Base-by-base conservation (phyloP, 352 stramenopile species). In the Globisporangium mamillatum region DNA sequence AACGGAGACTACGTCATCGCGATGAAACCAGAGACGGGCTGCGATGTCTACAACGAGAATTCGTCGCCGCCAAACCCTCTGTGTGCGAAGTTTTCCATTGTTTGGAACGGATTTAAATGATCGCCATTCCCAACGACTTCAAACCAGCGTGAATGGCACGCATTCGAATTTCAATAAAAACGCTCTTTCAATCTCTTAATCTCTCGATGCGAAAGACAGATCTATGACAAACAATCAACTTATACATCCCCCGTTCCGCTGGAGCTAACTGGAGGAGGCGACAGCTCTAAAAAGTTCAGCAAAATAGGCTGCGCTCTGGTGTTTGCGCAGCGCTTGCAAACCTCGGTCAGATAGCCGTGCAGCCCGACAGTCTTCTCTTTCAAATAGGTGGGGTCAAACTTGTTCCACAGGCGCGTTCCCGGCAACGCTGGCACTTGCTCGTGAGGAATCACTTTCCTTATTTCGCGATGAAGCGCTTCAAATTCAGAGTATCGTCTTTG, bases 401-500 rank as follows among this genome's bases (percentile, higher is more conserved):
- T 94, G 76, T 85, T 89, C 86, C 86, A 95, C 73, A 95, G 86
- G 44, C 88, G 78, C 18, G 88, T 94, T 2, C 78, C 68, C 0
- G 88, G 88, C 38, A 95, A 72, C 3, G 70, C 64, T 24, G 88
- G 88, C 32, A 95, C 74, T 56, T 95, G 85, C 56, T 94, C 88
- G 61, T 91, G 81, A 32, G 81, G 84, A 38, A 93, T 91, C 63
- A 91, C 83, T 63, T 92, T 87, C 22, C 86, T 82, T 4, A 95
- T 63, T 58, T 92, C 75, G 48, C 76, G 86, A 72, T 95, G 86
- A 27, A 95, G 75, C 54, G 80, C 83, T 34, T 78, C 76, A 64
- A 95, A 95, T 61, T 92, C 80, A 22, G 84, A 94, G 75, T 92
- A 93, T 7, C 88, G 84, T 2, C 86, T 81, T 54, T 93, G 84